Evolutionary conservation across 139 green algal species (phyloP), one percentile per base, ranked within the genome.

Genomic region (Coccomyxa sp.): DNA sequence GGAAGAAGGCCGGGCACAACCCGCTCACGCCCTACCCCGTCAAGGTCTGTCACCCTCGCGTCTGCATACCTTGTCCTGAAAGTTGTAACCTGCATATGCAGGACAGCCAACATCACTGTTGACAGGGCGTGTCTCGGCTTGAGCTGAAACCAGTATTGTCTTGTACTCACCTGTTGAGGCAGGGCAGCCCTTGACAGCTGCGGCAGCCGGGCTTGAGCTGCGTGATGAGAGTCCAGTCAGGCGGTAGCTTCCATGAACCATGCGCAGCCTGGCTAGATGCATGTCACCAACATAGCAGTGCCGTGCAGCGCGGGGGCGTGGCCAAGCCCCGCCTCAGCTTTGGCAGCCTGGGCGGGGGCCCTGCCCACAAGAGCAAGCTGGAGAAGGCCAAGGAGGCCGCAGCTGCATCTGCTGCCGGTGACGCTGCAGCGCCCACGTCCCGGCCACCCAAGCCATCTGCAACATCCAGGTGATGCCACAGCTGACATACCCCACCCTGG

Each of bases 311-410:
- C 22, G 50, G 5, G 2, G 5, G 50, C 50, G 22, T 31, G 50
- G 2, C 24, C 64, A 36, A 29, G 24, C 12, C 24, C 6, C 12
- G 24, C 27, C 14, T 22, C 64, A 35, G 70, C 29, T n/a, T 33
- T 29, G 14, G 70, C 7, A 10, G 27, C 29, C 34, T 79, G 39
- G 64, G 40, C 16, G 73, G 71, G 16, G 31, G 76, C 73, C 78
- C 68, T 40, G 31, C 55, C 58, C 79, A 83, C 79, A 83, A 79
- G 74, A 84, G 80, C 80, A 68, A 55, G 35, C 68, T 84, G 41
- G 68, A 80, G 68, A 68, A 75, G 10, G 80, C 79, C 29, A 76
- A 80, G 50, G 80, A 84, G 72, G 80, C 74, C 34, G 79, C 79
- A n/a, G 40, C 37, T 35, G 27, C 22, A 64, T 2, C 50, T 64